phyloP scores from a whole-genome alignment of 257 asterid genomes.

The Eustoma russellianum region DNA sequence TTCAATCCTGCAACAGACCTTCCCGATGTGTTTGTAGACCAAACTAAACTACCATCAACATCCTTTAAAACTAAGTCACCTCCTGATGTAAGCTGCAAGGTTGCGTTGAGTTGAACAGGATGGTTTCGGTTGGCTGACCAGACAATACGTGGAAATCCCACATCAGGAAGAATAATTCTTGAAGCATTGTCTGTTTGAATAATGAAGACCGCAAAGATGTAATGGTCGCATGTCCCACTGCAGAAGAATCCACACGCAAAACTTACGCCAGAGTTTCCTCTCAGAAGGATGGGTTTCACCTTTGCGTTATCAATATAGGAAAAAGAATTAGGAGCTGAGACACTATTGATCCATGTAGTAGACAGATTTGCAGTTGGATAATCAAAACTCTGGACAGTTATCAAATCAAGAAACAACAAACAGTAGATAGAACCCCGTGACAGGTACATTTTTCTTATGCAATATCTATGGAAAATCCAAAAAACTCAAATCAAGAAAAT shows the following conservation, averaged over 20 bases:
- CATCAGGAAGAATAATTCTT: neutral
- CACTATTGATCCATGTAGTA: conserved; percentile 12
- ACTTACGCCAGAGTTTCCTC: conserved; percentile 5
- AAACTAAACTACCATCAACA: conserved; percentile 14
- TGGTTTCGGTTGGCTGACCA: conserved; percentile 21
- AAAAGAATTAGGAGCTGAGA: neutral
- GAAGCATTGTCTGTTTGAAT: neutral
- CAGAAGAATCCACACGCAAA: conserved; percentile 18
- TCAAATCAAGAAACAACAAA: neutral
- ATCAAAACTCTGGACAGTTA: conserved; percentile 2
- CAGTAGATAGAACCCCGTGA: too few species aligned
- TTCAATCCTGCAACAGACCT: conserved; percentile 12
- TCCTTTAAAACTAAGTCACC: conserved; percentile 15
- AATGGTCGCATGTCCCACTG: neutral
- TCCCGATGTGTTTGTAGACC: conserved; percentile 15
- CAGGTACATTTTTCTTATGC: too few species aligned
- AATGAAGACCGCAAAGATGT: conserved; percentile 15
- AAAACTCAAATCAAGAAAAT: too few species aligned
- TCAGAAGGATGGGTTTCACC: conserved; percentile 5
- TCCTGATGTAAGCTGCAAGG: conserved; percentile 10
- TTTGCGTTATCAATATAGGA: neutral
- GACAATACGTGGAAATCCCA: conserved; percentile 10
- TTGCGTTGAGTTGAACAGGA: conserved; percentile 12
- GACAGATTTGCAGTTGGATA: conserved; percentile 12
- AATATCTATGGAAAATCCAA: too few species aligned